Percentiles rank a stretch among this genome's conserved stretches.
phyloP scores from a whole-genome alignment of 257 asterid species.

The Solanum bulbocastanum region DNA sequence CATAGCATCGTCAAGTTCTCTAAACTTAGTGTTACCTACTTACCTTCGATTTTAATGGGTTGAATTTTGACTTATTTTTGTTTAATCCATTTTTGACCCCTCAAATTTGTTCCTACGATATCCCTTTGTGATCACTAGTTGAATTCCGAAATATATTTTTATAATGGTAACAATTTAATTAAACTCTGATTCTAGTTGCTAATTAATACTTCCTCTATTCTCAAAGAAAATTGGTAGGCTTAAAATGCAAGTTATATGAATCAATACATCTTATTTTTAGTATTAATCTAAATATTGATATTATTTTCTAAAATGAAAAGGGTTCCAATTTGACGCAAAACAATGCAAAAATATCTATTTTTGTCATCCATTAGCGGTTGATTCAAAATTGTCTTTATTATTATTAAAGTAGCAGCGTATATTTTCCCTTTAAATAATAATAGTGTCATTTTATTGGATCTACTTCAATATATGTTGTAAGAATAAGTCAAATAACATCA shows the following conservation, averaged over 20 bases:
- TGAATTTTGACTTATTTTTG: not conserved
- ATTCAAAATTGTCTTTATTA: not conserved
- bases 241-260: not conserved
- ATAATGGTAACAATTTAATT: rapidly evolving
- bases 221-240: not conserved
- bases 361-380: not conserved
- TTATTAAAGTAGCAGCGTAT: too few relatives aligned
- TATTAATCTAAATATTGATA: too few relatives aligned
- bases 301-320: not conserved
- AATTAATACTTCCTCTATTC: not conserved
- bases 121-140: not conserved
- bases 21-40: too few relatives aligned
- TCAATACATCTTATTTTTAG: not conserved
- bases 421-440: not conserved
- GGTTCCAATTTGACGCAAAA: not conserved
- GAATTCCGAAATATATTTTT: not conserved
- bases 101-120: not conserved
- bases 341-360: not conserved
- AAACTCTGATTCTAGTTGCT: not conserved
- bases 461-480: not conserved
- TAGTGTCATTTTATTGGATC: not conserved
- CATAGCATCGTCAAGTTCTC: too few relatives aligned
- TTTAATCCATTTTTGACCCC: not conserved
- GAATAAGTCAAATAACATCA: not conserved
- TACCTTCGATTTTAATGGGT: not conserved